A percentile compares a stretch with the other conserved stretches of the same genome.
Evolutionary conservation across 2,329 filamentous ascomycete genomes (phyloP).

Genomic region (Cladobotryum mycophilum): DNA sequence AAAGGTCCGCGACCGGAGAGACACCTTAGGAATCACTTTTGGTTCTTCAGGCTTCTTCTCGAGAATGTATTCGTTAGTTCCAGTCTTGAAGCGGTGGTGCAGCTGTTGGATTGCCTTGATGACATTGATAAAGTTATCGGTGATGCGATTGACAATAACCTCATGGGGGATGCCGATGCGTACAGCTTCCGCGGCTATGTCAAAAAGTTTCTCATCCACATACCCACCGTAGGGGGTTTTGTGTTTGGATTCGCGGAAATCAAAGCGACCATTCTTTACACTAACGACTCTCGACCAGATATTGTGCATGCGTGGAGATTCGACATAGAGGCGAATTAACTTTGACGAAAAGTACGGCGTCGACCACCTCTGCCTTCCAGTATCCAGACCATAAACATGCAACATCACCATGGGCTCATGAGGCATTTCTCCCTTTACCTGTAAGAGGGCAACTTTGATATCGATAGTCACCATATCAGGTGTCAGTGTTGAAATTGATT

Average conservation of each 20-base stretch:
- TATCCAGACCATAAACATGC: conserved; percentile 76
- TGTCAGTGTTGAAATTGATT: conserved; percentile 26
- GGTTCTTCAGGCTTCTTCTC: conserved; percentile 80
- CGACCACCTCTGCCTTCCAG: conserved; percentile 81
- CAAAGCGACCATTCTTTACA: conserved; percentile 72
- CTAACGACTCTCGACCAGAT: conserved; percentile 85
- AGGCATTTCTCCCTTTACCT: conserved; percentile 84
- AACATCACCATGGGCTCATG: conserved; percentile 87
- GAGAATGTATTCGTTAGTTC: conserved; percentile 80
- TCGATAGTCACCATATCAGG: conserved; percentile 75
- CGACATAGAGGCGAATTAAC: conserved; percentile 77
- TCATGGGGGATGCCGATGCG: conserved; percentile 86
- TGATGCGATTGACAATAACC: conserved; percentile 78
- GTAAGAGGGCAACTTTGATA: conserved; percentile 72
- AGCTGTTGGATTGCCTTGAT: conserved; percentile 83
- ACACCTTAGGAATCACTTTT: conserved; percentile 80
- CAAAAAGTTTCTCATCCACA: conserved; percentile 73
- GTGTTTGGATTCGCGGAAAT: conserved; percentile 69
- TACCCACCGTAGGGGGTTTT: conserved; percentile 55
- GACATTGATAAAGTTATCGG: conserved; percentile 89
- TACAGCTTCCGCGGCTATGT: conserved; percentile 78
- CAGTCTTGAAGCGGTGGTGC: conserved; percentile 86
- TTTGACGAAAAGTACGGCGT: conserved; percentile 73
- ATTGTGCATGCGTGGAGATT: conserved; percentile 72
- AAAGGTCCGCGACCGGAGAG: conserved; percentile 72